Evolutionary conservation across 805 yeast species (phyloP), one percentile per base, ranked within the genome.

Genomic region (Metschnikowia matae): DNA sequence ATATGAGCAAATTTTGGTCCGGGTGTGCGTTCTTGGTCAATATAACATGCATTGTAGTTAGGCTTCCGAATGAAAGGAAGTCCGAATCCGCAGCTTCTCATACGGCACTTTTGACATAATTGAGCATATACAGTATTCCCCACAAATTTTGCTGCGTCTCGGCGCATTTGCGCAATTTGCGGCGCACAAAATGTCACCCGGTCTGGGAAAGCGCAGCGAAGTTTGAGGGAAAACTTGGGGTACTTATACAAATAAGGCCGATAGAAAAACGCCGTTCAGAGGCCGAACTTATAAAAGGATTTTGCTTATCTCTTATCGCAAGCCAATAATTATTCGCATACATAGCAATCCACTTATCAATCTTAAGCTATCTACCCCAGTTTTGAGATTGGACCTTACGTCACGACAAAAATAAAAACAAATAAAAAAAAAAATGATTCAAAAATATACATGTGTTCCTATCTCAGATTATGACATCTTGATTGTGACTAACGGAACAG

Each of bases 401-500:
- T 36, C 18, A 11, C 21, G 26, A 23, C 31, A 6, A 43, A 15
- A 18, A 43, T 21, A 15, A 18, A 14, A 26, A 36, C 36, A 15
- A 18, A 14, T 17, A 18, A 4, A 29, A n/a, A 18, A 18, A 13
- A 29, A 26, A 29, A 69, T 69, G 72, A 69, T 69, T 50, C 71
- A 69, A 49, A 69, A 63, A 54, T 69, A 59, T 53, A 65, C 66
- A 37, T 68, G 73, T 44, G 61, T 66, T 14, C 71, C 71, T 17
- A 58, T 48, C 35, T 53, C 59, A 21, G 70, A 64, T 41, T 66
- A 67, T 51, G 70, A 69, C 53, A 68, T 69, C 6, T 54, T 70
- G 20, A 56, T 70, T 8, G 64, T 70, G 6, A 64, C 73, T 17
- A 70, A 70, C 53, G 74, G 73, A 4, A 55, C 71, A 1, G 56